Evolutionary conservation across 2,329 filamentous ascomycete species (phyloP).

Genomic region (Cryphonectria japonica): DNA sequence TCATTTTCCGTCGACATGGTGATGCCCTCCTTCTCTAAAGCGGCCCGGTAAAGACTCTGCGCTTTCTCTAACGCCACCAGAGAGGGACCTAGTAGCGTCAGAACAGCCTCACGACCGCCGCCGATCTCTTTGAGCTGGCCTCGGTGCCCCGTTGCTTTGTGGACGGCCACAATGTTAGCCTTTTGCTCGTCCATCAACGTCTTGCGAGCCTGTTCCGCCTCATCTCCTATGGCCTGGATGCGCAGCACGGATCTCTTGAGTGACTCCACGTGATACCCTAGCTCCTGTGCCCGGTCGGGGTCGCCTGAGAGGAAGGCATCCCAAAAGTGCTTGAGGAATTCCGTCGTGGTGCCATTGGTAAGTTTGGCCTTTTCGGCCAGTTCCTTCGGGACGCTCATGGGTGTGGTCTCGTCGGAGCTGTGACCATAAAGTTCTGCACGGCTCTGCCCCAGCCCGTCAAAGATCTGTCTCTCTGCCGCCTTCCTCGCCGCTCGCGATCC

Average conservation of each 20-base stretch:
- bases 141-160: slow-evolving; percentile 74
- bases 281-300: slow-evolving; percentile 75
- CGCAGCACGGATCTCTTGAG: slow-evolving; percentile 76
- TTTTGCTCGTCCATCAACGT: slow-evolving; percentile 69
- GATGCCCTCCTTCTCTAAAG: slow-evolving; percentile 66
- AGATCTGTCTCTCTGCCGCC: slow-evolving; percentile 67
- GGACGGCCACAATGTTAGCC: slow-evolving; percentile 71
- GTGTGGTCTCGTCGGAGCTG: slow-evolving; percentile 50
- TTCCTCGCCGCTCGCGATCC: slow-evolving; percentile 71
- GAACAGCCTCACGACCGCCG: slow-evolving; percentile 77
- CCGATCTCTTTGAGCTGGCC: slow-evolving; percentile 70
- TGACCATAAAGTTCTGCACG: slow-evolving; percentile 62
- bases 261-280: slow-evolving; percentile 81
- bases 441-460: slow-evolving; percentile 66
- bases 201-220: slow-evolving; percentile 76
- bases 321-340: slow-evolving; percentile 99
- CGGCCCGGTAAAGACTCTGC: slow-evolving; percentile 70
- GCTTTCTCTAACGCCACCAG: slow-evolving; percentile 72
- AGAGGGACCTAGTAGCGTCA: slow-evolving; percentile 76
- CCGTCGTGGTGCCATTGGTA: slow-evolving; percentile 90
- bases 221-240: slow-evolving; percentile 77
- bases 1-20: slow-evolving; percentile 29
- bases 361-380: slow-evolving; percentile 62
- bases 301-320: slow-evolving; percentile 88
- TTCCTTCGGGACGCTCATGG: slow-evolving; percentile 60